Conservation (phyloP, 805 yeast genomes). For the Metschnikowia picachoensis region DNA sequence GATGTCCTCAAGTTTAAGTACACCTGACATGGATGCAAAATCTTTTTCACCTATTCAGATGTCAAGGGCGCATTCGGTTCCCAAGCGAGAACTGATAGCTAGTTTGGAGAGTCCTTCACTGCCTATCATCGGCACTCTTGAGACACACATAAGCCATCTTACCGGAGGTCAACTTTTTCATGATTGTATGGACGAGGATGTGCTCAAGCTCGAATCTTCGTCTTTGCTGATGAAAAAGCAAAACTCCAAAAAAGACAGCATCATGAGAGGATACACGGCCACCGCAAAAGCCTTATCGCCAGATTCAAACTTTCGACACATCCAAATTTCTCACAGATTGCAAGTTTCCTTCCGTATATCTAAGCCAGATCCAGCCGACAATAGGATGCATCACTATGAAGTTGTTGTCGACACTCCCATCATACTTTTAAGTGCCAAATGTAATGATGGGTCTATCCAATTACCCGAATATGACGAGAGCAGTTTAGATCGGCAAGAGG, state of each 20-base stretch:
- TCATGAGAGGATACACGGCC: conserved; percentile 34
- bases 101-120: conserved; percentile 20
- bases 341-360: conserved; percentile 70
- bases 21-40: conserved; percentile 7
- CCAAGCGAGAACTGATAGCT: conserved; percentile 8
- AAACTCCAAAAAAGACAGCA: conserved; percentile 23
- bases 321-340: conserved; percentile 61
- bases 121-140: conserved; percentile 38
- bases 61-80: not conserved
- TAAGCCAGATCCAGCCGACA: conserved; percentile 48
- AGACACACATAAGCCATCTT: conserved; percentile 34
- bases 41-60: conserved; percentile 1
- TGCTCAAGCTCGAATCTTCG: conserved; percentile 29
- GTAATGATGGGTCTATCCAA: conserved; percentile 38
- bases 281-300: conserved; percentile 49
- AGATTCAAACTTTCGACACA: conserved; percentile 59
- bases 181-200: conserved; percentile 17
- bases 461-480: conserved; percentile 38
- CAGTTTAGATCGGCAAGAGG: not conserved
- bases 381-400: conserved; percentile 67
- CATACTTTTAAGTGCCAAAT: conserved; percentile 40
- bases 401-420: conserved; percentile 79
- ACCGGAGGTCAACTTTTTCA: conserved; percentile 5
- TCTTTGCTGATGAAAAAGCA: conserved; percentile 27
- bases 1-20: conserved; percentile 18